Conservation (phyloP, 2,329 filamentous ascomycete species). For the Aspergillus flavus region DNA sequence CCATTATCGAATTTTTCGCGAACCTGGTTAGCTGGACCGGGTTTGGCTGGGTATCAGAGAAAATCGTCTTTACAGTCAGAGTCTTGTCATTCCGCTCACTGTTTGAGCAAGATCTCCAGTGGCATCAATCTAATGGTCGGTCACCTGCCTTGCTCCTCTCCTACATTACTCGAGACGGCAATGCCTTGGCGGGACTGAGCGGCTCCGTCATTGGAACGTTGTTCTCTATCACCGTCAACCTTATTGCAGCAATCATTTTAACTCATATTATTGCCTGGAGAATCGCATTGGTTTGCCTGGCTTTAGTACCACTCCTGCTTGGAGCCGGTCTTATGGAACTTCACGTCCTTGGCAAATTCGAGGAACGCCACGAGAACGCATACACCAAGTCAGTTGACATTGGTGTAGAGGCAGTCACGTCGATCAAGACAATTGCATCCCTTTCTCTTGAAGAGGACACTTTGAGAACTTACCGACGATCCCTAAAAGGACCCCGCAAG, state of each 20-base stretch:
- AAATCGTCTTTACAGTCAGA: slow-evolving; percentile 64
- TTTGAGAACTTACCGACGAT: slow-evolving; percentile 47
- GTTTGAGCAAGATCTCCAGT: slow-evolving; percentile 67
- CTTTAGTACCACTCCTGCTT: slow-evolving; percentile 68
- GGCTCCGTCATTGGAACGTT: slow-evolving; percentile 71
- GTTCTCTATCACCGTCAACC: slow-evolving; percentile 68
- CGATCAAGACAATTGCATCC: slow-evolving; percentile 56
- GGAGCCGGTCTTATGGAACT: slow-evolving; percentile 71
- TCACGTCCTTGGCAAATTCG: slow-evolving; percentile 60
- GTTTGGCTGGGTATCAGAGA: slow-evolving; percentile 64
- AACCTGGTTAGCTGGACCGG: slow-evolving; percentile 62
- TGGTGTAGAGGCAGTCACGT: slow-evolving; percentile 54
- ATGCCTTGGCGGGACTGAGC: slow-evolving; percentile 67
- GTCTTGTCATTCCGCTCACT: slow-evolving; percentile 67
- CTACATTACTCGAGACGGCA: slow-evolving; percentile 70
- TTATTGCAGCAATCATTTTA: slow-evolving; percentile 67
- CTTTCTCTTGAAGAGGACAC: slow-evolving; percentile 56
- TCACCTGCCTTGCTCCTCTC: slow-evolving; percentile 65
- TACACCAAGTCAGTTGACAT: slow-evolving; percentile 56
- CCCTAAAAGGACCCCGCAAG: slow-evolving; percentile 50
- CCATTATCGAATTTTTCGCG: slow-evolving; percentile 61
- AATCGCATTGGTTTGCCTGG: slow-evolving; percentile 72
- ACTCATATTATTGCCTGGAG: slow-evolving; percentile 75
- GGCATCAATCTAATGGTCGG: slow-evolving; percentile 68
- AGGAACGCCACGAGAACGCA: slow-evolving; percentile 56